Base-by-base conservation (phyloP, 352 stramenopile genomes). In the Chrysophaeum taylorii region DNA sequence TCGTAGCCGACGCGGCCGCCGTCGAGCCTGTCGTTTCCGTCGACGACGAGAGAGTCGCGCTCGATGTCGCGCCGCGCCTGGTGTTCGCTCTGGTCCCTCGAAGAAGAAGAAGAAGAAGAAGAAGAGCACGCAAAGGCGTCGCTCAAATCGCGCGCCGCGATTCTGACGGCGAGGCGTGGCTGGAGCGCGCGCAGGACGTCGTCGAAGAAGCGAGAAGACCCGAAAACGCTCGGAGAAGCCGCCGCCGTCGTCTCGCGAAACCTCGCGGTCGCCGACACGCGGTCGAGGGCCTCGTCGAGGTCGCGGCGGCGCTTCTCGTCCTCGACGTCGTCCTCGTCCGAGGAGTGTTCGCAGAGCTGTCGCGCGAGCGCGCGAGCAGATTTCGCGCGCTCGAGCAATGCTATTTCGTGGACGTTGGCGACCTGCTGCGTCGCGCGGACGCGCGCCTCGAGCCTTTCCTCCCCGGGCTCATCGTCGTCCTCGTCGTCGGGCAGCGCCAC, bases 1-100 rank as follows among this genome's bases (percentile, higher is more conserved):
- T 63, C 52, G 52, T 63, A 63, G 52, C 52, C 52, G 9, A 63
- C 52, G 27, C n/a, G 25, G 9, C 52, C 52, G 9, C 52, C 52
- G 27, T 63, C 7, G 7, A 63, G 52, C 25, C 9, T 7, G 5
- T 9, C 27, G 27, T 12, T 31, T 7, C 52, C 52, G 33, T 63
- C 52, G 27, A 63, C 5, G 9, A 63, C 25, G 2, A 63, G 9
- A 7, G 9, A 39, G 29, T 63, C 52, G 4, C 52, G 25, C 33
- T 63, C 52, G 12, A 63, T 39, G 52, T 63, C 52, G 5, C 52
- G 25, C 7, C 52, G 52, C 7, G 7, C 14, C 52, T 63, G 52
- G 9, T 15, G 27, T 31, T 63, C 52, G 25, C 9, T 15, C 5
- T 2, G 12, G 52, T 63, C 52, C 27, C n/a, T n/a, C n/a, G n/a